Percentiles rank a stretch among this genome's conserved stretches.
phyloP scores from a whole-genome alignment of 129 eudicot species.

The Saposhnikovia divaricata region DNA sequence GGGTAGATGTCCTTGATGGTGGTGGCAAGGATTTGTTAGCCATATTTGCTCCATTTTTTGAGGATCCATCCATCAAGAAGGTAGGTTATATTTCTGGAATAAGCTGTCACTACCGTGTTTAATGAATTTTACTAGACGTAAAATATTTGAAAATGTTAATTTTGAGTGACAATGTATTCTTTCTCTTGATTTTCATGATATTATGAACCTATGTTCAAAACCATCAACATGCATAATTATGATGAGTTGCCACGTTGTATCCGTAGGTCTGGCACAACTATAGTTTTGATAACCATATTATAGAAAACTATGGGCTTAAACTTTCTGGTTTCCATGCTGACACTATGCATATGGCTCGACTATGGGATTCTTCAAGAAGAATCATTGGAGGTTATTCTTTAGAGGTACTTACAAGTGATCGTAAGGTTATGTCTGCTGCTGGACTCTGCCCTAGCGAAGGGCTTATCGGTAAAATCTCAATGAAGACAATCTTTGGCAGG shows the following conservation, averaged over 20 bases:
- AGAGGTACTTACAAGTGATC: conserved; percentile 80
- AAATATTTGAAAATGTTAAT: neutral
- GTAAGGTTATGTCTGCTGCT: conserved; percentile 57
- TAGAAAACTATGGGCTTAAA: conserved; percentile 77
- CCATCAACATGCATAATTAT: neutral
- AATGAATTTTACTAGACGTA: neutral
- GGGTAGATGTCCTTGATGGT: conserved; percentile 95
- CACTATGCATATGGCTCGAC: conserved; percentile 98
- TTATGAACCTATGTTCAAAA: neutral
- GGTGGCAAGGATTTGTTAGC: conserved; percentile 60
- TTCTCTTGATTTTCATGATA: neutral
- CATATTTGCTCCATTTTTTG: conserved; percentile 76
- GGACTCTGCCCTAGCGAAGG: conserved; percentile 44
- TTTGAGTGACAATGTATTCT: neutral
- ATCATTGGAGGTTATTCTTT: conserved; percentile 83
- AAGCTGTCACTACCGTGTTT: neutral
- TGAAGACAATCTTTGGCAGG: conserved; percentile 82
- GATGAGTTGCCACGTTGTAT: conserved; percentile 4
- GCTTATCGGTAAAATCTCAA: conserved; percentile 76
- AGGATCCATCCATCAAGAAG: conserved; percentile 74
- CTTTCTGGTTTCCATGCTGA: conserved; percentile 93
- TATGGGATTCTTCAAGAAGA: conserved; percentile 89
- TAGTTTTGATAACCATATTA: conserved; percentile 81
- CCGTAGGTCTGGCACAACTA: conserved; percentile 98
- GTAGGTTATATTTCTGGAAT: conserved; percentile 38